Conservation (phyloP, 768 basidiomycete species). For the Agaricus sinodeliciosus region DNA sequence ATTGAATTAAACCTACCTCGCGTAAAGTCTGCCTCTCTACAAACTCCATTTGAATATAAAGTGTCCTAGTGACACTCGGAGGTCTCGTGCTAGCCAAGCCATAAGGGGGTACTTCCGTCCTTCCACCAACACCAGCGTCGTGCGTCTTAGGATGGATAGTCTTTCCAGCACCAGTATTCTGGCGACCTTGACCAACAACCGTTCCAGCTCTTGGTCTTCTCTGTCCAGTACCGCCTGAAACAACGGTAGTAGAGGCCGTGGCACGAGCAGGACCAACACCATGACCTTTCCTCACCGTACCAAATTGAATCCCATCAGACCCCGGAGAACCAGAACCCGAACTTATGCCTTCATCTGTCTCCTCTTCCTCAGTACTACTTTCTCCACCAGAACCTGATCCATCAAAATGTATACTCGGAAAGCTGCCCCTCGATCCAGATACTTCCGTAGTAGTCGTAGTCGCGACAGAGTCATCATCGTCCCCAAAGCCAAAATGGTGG, state of each 20-base stretch:
- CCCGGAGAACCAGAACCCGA: background rate
- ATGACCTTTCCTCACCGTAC: slow-evolving; percentile 31
- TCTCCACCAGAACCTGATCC: slow-evolving; percentile 33
- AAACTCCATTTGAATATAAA: slow-evolving; percentile 97
- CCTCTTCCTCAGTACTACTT: slow-evolving; percentile 12
- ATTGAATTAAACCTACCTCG: slow-evolving; percentile 43
- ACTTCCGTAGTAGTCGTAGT: slow-evolving; percentile 28
- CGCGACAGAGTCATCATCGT: slow-evolving; percentile 45
- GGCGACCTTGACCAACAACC: background rate
- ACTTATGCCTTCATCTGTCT: background rate
- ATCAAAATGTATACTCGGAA: slow-evolving; percentile 84
- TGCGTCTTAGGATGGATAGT: slow-evolving; percentile 3
- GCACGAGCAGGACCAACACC: slow-evolving; percentile 15
- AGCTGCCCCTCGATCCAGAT: slow-evolving; percentile 52
- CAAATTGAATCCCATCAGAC: slow-evolving; percentile 16
- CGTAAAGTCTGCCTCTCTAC: slow-evolving; percentile 86
- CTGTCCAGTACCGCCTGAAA: background rate
- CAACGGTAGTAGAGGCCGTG: background rate
- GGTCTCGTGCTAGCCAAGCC: slow-evolving; percentile 17
- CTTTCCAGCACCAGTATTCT: background rate
- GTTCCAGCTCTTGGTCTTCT: slow-evolving; percentile 1
- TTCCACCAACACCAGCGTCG: slow-evolving; percentile 5
- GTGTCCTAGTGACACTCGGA: slow-evolving; percentile 39
- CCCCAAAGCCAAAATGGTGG: slow-evolving; percentile 30
- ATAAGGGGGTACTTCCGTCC: slow-evolving; percentile 19